Conservation (phyloP, 495 filamentous ascomycete species). For the Neurospora hispaniola region DNA sequence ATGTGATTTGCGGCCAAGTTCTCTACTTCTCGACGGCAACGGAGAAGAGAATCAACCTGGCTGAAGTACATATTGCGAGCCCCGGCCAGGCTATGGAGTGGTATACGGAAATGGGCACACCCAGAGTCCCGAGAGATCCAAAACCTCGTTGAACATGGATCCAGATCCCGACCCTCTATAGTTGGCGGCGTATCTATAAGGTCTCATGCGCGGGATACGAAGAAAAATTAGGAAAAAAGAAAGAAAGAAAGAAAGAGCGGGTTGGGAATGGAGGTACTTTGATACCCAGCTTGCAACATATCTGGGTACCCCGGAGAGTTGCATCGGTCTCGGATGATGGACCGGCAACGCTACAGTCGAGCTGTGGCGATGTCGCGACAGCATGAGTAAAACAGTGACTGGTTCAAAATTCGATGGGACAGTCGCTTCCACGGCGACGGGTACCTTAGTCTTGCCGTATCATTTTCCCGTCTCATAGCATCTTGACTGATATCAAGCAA, state of each 20-base stretch:
- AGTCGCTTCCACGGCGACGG: neutral
- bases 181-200: neutral
- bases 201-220: neutral
- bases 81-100: neutral
- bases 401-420: neutral
- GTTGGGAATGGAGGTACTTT: neutral
- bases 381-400: neutral
- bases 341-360: neutral
- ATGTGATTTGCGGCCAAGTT: neutral
- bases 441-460: neutral
- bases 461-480: neutral
- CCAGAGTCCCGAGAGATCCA: neutral
- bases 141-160: neutral
- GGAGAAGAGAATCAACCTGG: neutral
- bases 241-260: neutral
- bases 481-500: neutral
- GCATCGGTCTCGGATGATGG: neutral
- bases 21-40: neutral
- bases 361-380: neutral
- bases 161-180: neutral
- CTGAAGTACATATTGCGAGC: neutral
- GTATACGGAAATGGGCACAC: neutral
- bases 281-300: neutral
- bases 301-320: neutral
- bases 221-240: neutral